phyloP scores from a whole-genome alignment of 2,329 filamentous ascomycete species.

The Trichoderma atroviride region DNA sequence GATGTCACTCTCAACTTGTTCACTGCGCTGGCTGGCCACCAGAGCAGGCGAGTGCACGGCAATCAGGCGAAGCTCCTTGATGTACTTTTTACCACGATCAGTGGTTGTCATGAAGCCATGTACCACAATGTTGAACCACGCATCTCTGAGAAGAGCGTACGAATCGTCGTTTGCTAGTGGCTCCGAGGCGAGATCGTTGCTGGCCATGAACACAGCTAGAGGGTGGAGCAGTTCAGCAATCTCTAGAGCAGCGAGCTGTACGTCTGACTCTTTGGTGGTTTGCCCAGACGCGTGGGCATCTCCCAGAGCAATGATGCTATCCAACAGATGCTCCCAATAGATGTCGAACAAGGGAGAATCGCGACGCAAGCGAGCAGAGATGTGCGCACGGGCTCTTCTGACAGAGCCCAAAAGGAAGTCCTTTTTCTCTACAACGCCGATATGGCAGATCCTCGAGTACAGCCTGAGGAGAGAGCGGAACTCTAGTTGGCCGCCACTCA shows the following conservation, averaged over 20 bases:
- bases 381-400: constrained; percentile 74
- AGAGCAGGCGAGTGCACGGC: constrained; percentile 86
- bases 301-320: constrained; percentile 86
- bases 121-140: constrained; percentile 97
- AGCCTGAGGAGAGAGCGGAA: constrained; percentile 85
- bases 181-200: constrained; percentile 57
- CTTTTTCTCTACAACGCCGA: constrained; percentile 72
- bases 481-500: constrained; percentile 77
- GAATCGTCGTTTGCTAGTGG: constrained; percentile 65
- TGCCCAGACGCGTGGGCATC: constrained; percentile 77
- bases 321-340: constrained; percentile 81
- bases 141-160: constrained; percentile 77
- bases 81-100: constrained; percentile 70
- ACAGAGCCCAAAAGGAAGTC: constrained; percentile 72
- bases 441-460: constrained; percentile 73
- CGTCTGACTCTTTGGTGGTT: constrained; percentile 73
- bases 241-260: constrained; percentile 80
- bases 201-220: constrained; percentile 80
- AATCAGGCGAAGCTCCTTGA: constrained; percentile 78
- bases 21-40: constrained; percentile 83
- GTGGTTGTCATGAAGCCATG: constrained; percentile 84
- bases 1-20: constrained; percentile 92
- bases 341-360: constrained; percentile 78
- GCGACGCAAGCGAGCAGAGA: constrained; percentile 69
- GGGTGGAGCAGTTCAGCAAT: constrained; percentile 87